A percentile compares a stretch with the other conserved stretches of the same genome.
phyloP scores from a whole-genome alignment of 768 basidiomycete species.

The Strobilomyces echinocephalus region DNA sequence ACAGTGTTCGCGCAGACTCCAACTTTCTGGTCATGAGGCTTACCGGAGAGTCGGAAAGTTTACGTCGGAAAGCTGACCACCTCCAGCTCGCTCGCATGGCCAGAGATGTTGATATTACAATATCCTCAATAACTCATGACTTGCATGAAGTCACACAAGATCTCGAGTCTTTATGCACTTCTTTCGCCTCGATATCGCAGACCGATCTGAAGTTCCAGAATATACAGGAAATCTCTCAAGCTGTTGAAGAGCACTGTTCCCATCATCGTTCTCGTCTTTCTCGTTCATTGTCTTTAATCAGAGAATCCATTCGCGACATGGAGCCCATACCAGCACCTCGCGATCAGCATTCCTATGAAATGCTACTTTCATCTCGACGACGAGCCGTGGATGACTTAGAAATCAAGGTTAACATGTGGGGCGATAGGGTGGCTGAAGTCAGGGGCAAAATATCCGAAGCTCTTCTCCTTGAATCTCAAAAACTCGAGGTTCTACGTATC shows the following conservation, averaged over 20 bases:
- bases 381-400: constrained; percentile 51
- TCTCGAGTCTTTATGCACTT: constrained; percentile 36
- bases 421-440: constrained; percentile 31
- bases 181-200: constrained; percentile 29
- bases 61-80: constrained; percentile 45
- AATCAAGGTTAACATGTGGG: constrained; percentile 44
- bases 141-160: constrained; percentile 39
- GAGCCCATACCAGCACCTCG: constrained; percentile 41
- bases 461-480: constrained; percentile 38
- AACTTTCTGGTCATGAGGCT: constrained; percentile 67
- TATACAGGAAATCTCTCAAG: constrained; percentile 35
- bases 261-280: constrained; percentile 36
- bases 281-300: constrained; percentile 49
- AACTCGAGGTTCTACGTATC: constrained; percentile 36
- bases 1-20: constrained; percentile 59
- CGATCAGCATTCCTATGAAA: constrained; percentile 44
- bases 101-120: constrained; percentile 44
- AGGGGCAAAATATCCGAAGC: constrained; percentile 37
- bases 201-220: constrained; percentile 28
- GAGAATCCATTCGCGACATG: constrained; percentile 52
- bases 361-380: constrained; percentile 45
- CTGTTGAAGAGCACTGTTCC: constrained; percentile 34
- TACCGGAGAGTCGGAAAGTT: constrained; percentile 45
- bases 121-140: constrained; percentile 34
- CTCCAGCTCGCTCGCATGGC: constrained; percentile 52